Conservation (phyloP, 192 early-diverging fungal species). For the Entomortierella beljakovae region DNA sequence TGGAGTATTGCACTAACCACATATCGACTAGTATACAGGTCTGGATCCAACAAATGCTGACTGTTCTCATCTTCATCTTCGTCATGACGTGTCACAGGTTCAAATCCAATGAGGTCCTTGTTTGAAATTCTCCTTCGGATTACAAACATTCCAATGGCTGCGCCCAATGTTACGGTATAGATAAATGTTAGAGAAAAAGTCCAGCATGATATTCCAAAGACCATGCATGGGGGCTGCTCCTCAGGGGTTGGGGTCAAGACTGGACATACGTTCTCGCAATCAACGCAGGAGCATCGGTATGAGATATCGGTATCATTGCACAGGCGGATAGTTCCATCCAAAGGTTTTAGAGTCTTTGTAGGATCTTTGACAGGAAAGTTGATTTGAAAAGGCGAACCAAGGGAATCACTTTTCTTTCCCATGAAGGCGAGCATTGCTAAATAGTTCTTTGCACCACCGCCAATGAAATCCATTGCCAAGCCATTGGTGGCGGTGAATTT, state of each 20-base stretch:
- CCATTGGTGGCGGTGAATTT: slow-evolving; percentile 75
- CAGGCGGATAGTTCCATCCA: slow-evolving; percentile 45
- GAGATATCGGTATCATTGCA: slow-evolving; percentile 65
- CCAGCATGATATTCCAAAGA: slow-evolving; percentile 65
- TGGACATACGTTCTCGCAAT: slow-evolving; percentile 68
- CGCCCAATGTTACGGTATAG: slow-evolving; percentile 49
- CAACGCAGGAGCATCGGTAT: slow-evolving; percentile 71
- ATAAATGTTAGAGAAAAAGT: slow-evolving; percentile 57
- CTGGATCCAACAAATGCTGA: slow-evolving; percentile 56
- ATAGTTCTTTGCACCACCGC: slow-evolving; percentile 70
- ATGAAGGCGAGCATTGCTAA: slow-evolving; percentile 65
- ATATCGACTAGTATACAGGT: slow-evolving; percentile 60
- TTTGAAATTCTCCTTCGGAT: slow-evolving; percentile 29
- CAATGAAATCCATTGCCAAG: slow-evolving; percentile 75
- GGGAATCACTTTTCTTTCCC: slow-evolving; percentile 61
- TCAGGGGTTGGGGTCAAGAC: slow-evolving; percentile 60
- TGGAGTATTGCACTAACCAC: slow-evolving; percentile 62
- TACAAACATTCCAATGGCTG: slow-evolving; percentile 32
- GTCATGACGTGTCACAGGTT: slow-evolving; percentile 57
- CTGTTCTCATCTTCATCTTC: slow-evolving; percentile 55
- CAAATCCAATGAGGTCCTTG: slow-evolving; percentile 54
- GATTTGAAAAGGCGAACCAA: slow-evolving; percentile 75
- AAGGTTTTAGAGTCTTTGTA: slow-evolving; percentile 31
- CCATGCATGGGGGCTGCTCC: slow-evolving; percentile 54
- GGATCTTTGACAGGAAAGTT: slow-evolving; percentile 63